A percentile compares a stretch with the other conserved stretches of the same genome.
phyloP scores from a whole-genome alignment of 2,329 filamentous ascomycete genomes.

The Dichotomopilus funicola region DNA sequence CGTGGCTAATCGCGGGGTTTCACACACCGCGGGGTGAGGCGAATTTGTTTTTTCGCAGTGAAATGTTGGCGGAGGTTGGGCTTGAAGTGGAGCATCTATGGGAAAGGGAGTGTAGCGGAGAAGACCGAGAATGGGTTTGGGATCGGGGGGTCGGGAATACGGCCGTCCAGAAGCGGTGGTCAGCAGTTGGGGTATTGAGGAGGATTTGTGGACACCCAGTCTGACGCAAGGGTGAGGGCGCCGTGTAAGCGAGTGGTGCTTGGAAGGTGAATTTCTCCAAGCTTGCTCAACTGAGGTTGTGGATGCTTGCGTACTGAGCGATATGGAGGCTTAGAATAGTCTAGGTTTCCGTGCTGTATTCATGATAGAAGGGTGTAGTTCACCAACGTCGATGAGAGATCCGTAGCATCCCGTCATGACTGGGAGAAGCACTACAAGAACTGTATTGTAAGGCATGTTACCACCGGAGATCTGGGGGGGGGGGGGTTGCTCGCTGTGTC shows the following conservation, averaged over 20 bases:
- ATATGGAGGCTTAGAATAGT: too few relatives aligned
- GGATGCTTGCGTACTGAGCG: too few relatives aligned
- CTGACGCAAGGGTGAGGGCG: too few relatives aligned
- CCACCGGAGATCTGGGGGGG: conserved; percentile 33
- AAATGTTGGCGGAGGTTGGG: conserved; percentile 40
- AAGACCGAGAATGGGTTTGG: conserved; percentile 52
- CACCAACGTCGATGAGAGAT: conserved; percentile 33
- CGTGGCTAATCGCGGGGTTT: conserved; percentile 64
- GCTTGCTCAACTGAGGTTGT: too few relatives aligned
- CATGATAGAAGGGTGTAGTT: too few relatives aligned
- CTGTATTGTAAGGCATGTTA: conserved; percentile 34
- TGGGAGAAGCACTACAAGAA: conserved; percentile 22
- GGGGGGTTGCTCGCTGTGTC: conserved; percentile 41
- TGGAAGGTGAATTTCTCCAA: too few relatives aligned
- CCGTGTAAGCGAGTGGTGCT: too few relatives aligned
- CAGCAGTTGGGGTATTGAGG: conserved; percentile 53
- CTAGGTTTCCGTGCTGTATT: too few relatives aligned
- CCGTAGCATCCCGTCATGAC: conserved; percentile 33
- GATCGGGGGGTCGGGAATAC: conserved; percentile 57
- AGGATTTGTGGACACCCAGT: conserved; percentile 20
- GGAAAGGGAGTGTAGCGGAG: conserved; percentile 62
- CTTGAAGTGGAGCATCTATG: conserved; percentile 59
- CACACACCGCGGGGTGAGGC: conserved; percentile 64
- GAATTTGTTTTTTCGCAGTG: conserved; percentile 54
- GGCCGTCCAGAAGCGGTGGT: conserved; percentile 61